phyloP scores from a whole-genome alignment of 176 grass and related monocot species.

The Zizania latifolia region DNA sequence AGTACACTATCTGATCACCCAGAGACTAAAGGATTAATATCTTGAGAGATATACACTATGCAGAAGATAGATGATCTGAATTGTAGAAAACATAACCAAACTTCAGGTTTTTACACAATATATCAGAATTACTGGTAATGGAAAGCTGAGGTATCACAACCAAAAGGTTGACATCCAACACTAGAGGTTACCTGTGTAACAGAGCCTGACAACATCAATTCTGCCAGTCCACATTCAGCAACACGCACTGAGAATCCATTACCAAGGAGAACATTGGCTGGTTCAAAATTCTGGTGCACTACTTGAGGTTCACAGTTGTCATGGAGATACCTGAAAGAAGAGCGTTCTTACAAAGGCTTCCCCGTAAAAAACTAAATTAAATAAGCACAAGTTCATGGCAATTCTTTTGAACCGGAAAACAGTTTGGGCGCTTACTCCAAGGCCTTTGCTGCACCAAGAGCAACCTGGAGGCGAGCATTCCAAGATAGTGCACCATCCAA shows the following conservation, averaged over 20 bases:
- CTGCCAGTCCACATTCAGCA: constrained; percentile 69
- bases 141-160: constrained; percentile 1
- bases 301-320: constrained; percentile 65
- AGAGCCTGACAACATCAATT: constrained; percentile 40
- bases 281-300: constrained; percentile 84
- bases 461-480: constrained; percentile 55
- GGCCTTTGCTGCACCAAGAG: constrained; percentile 63
- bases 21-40: background rate
- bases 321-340: constrained; percentile 78
- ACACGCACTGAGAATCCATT: constrained; percentile 55
- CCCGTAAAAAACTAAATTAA: constrained; percentile 13
- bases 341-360: background rate
- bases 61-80: background rate
- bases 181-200: constrained; percentile 62
- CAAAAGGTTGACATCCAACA: background rate
- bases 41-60: background rate
- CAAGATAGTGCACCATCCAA: constrained; percentile 48
- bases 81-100: background rate
- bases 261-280: constrained; percentile 62
- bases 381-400: constrained; percentile 17
- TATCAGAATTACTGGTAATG: background rate
- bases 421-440: constrained; percentile 87
- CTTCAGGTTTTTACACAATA: background rate
- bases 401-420: background rate
- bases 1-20: background rate